These are phyloP conservation scores for Phragmites australis DNA, from an alignment of 176 grass and related monocot genomes.

Conservation along the genomic window DNA sequence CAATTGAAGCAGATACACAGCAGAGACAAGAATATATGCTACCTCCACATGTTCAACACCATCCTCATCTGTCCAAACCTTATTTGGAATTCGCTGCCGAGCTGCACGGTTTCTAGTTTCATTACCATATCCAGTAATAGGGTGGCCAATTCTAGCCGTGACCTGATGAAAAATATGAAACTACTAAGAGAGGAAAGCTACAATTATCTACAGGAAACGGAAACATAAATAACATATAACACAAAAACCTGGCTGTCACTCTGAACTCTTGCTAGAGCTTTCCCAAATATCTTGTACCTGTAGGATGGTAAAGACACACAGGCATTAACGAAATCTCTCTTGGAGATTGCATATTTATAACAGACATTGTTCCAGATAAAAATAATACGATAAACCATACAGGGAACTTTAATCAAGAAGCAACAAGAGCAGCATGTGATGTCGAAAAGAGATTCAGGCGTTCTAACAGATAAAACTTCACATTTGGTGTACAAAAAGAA, in stretches of 20 bases:
- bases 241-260: conserved; percentile 72
- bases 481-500: background rate
- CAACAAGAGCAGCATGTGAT: conserved; percentile 14
- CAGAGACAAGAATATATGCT: conserved; percentile 25
- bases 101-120: conserved; percentile 93
- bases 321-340: conserved; percentile 7
- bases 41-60: conserved; percentile 96
- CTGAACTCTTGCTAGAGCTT: conserved; percentile 87
- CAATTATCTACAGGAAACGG: conserved; percentile 4
- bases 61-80: conserved; percentile 94
- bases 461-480: conserved; percentile 19
- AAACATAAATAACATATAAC: background rate
- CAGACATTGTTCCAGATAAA: conserved; percentile 1
- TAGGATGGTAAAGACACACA: conserved; percentile 24
- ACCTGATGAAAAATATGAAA: conserved; percentile 47
- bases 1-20: background rate
- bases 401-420: background rate
- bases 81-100: conserved; percentile 81
- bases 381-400: background rate
- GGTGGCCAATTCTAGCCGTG: conserved; percentile 77
- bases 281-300: conserved; percentile 96
- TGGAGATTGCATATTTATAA: conserved; percentile 5
- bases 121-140: conserved; percentile 94
- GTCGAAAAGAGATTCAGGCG: background rate
- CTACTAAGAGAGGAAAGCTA: conserved; percentile 27